Evolutionary conservation across 805 yeast genomes (phyloP).

Genomic region (Saccharomyces paradoxus): DNA sequence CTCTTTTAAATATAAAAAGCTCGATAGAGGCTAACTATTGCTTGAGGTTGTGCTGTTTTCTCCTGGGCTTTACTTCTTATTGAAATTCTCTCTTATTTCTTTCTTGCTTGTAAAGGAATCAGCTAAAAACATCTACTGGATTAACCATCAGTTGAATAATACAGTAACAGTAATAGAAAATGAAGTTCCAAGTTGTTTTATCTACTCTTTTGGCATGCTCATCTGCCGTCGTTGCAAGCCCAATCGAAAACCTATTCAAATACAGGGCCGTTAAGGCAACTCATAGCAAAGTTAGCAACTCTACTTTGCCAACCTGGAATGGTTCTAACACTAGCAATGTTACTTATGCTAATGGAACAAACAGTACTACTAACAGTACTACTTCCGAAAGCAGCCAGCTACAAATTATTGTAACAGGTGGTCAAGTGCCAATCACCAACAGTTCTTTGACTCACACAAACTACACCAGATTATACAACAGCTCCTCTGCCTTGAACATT

Average conservation of each 20-base stretch:
- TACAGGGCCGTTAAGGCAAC: background rate
- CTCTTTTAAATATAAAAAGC: background rate
- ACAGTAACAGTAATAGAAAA: conserved; percentile 1
- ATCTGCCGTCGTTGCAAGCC: conserved; percentile 13
- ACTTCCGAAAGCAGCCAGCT: conserved; percentile 5
- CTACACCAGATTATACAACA: conserved; percentile 14
- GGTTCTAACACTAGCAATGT: background rate
- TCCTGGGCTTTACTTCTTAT: background rate
- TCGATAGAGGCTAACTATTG: background rate
- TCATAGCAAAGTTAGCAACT: background rate
- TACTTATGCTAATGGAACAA: background rate
- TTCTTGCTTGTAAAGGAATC: background rate
- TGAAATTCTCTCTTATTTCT: background rate
- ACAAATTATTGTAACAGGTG: conserved; percentile 20
- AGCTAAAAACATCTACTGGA: background rate
- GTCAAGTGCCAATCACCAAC: conserved; percentile 11
- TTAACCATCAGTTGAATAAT: background rate
- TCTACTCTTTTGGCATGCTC: conserved; percentile 12
- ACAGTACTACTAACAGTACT: conserved; percentile 3
- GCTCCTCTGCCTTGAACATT: conserved; percentile 16
- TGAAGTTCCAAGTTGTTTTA: conserved; percentile 9
- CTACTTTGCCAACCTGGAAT: background rate
- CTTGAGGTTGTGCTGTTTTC: background rate
- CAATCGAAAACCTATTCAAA: conserved; percentile 5
- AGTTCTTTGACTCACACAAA: conserved; percentile 6